Evolutionary conservation across 169 alveolate genomes (phyloP), one percentile per base, ranked within the genome.

Genomic region (Plasmodium coatneyi): DNA sequence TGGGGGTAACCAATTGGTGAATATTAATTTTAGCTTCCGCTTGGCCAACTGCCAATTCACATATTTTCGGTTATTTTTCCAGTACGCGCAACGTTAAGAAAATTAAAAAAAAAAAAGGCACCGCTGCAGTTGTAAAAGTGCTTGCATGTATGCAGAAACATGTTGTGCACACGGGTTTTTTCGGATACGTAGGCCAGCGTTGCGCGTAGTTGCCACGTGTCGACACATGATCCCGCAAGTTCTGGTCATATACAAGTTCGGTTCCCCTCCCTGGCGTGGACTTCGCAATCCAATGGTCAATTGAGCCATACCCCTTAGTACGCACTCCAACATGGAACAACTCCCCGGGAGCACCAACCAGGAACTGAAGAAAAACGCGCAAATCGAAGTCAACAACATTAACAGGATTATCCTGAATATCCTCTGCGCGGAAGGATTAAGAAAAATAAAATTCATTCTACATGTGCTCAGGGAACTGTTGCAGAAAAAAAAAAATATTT

Each of bases 381-480:
- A 32, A 30, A n/a, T 86, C 46, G 82, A 86, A 86, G 60, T 86
- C 9, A 86, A 86, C 9, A 86, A 86, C 54, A 86, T 86, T 34
- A 86, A 86, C 70, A 86, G 86, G 41, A 86, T 86, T 30, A 86
- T 86, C 25, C 43, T 86, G 80, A 83, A 86, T 74, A 86, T 76
- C 2, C 70, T 86, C 30, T 86, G 93, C 30, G 41, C 86, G 76
- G 93, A 86, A 54, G 93, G 74, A 32, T 52, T 86, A 86, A 34
- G 93, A 30, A 86, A 86, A 70, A 86, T 86, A 46, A 86, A 86
- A 70, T 86, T 86, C 70, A 76, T 86, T 39, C 46, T 86, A 32
- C 93, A 86, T 78, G 71, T 86, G 9, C 56, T 86, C 43, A 86
- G 80, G 34, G 86, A 86, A 66, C 34, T 74, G 22, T 36, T 86